Evolutionary conservation across 2,329 filamentous ascomycete species (phyloP), one percentile per base, ranked within the genome.

Genomic region (Claviceps cyperi): DNA sequence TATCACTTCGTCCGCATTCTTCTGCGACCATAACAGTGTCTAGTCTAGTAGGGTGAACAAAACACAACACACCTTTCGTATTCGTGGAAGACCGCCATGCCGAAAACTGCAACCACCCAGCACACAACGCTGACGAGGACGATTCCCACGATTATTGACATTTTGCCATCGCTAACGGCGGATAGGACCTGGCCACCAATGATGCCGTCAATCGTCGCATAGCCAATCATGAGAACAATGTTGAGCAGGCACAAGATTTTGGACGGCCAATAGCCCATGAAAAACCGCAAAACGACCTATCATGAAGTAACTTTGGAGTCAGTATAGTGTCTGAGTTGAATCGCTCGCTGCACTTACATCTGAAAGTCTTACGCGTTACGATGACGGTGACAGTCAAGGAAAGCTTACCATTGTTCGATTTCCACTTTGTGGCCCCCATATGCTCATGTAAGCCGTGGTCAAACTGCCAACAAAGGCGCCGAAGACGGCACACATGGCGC

Each of bases 151-250:
- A 73, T 83, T 44, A 84, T 83, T 6, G 84, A 83, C 55, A 90
- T 79, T 47, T 76, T 65, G 4, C 60, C 61, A 44, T 65, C 61
- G 61, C 87, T 89, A 44, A 91, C 81, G 0, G 86, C 82, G 51
- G 86, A 74, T 57, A 92, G 74, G 6, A 91, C 74, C 62, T 91
- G 83, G 0, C 84, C 84, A 17, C 85, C 86, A 15, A 91, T 84
- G 54, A 92, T 89, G 50, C 79, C 77, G 60, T 92, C 91, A 56
- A 89, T 81, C 0, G 81, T 74, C 4, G 81, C 82, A 81, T 86
- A 91, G 47, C 86, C 86, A 62, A 89, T 80, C 57, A 83, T 65
- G 48, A 83, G 83, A 60, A 86, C 77, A 74, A 63, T 53, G 47
- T 60, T 61, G 17, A 62, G 59, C 8, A 62, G 49, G 3, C 60